These are phyloP conservation scores for Leccinellum luteum DNA, from an alignment of 768 basidiomycete genomes.

Conservation along the genomic window DNA sequence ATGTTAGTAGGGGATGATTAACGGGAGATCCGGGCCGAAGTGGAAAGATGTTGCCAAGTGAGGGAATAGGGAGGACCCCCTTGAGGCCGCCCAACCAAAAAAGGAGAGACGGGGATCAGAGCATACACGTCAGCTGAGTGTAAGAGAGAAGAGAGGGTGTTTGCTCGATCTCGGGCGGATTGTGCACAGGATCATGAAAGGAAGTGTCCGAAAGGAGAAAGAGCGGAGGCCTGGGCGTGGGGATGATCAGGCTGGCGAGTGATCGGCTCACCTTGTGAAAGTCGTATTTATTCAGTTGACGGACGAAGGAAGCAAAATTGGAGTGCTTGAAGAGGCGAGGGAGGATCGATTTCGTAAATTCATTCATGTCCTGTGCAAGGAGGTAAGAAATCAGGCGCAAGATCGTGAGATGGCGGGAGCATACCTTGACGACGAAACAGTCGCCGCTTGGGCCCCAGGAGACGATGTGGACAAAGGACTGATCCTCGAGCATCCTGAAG, in stretches of 20 bases:
- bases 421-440: constrained; percentile 83
- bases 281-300: constrained; percentile 95
- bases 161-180: constrained; percentile 16
- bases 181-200: constrained; percentile 10
- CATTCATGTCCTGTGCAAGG: constrained; percentile 76
- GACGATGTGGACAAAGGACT: constrained; percentile 66
- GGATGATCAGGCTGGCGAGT: neutral
- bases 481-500: constrained; percentile 84
- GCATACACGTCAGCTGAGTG: neutral
- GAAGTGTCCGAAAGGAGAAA: constrained; percentile 10
- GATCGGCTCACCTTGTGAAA: constrained; percentile 74
- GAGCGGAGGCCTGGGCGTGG: neutral
- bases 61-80: constrained; percentile 2
- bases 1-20: neutral
- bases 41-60: neutral
- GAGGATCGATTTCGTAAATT: constrained; percentile 88
- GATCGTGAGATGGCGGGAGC: constrained; percentile 7
- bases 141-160: constrained; percentile 10
- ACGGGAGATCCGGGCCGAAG: constrained; percentile 3
- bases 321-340: constrained; percentile 95
- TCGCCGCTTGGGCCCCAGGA: constrained; percentile 84
- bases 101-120: constrained; percentile 11
- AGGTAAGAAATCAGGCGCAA: constrained; percentile 6
- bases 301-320: constrained; percentile 89
- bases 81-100: constrained; percentile 12